These are phyloP conservation scores for Dicorynia guianensis DNA, from an alignment of 306 rosid genomes.

Conservation along the genomic window DNA sequence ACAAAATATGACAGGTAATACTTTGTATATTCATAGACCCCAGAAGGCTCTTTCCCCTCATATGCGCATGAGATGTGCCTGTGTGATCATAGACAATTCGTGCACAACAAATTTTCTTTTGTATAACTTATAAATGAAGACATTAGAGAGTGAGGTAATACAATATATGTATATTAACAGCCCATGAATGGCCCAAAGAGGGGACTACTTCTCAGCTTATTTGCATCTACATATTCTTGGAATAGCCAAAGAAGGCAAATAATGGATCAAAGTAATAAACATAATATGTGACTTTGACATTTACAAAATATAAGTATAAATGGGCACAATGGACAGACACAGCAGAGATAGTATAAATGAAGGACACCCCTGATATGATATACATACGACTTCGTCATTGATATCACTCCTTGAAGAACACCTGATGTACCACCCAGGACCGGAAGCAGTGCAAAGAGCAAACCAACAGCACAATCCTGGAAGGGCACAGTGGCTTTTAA, in stretches of 20 bases:
- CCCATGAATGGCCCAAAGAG: not conserved
- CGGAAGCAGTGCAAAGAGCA: constrained; percentile 96
- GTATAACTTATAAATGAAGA: not conserved
- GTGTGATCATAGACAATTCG: not conserved
- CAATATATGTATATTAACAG: not conserved
- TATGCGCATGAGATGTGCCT: not conserved
- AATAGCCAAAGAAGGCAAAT: constrained; percentile 19
- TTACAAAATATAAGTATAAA: constrained; percentile 17
- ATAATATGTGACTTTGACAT: constrained; percentile 1
- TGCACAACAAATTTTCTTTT: not conserved
- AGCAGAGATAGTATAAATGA: constrained; percentile 32
- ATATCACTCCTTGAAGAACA: constrained; percentile 88
- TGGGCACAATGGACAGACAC: constrained; percentile 14
- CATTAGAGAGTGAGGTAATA: not conserved
- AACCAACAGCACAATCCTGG: constrained; percentile 97
- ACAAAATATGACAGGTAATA: constrained; percentile 10
- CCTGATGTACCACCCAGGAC: constrained; percentile 95
- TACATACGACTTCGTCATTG: constrained; percentile 92
- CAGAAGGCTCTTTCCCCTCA: constrained; percentile 7
- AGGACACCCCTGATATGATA: constrained; percentile 13
- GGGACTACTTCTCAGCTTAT: constrained; percentile 19
- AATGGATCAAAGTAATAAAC: constrained; percentile 28
- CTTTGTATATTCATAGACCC: constrained; percentile 10
- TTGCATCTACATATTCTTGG: constrained; percentile 26
- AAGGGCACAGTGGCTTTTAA: constrained; percentile 35